A percentile compares a stretch with the other conserved stretches of the same genome.
These are phyloP conservation scores for Neofusicoccum parvum DNA, from an alignment of 2,329 filamentous ascomycete genomes.

Conservation along the genomic window DNA sequence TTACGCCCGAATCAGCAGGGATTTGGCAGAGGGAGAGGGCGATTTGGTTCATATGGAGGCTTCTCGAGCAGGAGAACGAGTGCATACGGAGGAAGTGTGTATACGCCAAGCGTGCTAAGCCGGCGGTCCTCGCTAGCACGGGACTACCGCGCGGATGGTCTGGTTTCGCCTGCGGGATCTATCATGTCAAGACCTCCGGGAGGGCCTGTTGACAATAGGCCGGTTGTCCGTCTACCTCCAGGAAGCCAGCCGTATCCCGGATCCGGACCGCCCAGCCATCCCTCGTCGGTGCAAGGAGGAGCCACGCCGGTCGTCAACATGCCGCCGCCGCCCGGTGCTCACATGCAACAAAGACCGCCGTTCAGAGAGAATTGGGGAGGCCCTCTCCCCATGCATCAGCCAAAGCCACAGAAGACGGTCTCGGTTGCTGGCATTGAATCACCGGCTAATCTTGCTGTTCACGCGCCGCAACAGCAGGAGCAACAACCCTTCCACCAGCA, in stretches of 20 bases:
- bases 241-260: constrained; percentile 38
- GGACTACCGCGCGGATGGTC: constrained; percentile 68
- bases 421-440: constrained; percentile 92
- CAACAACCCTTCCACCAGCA: constrained; percentile 94
- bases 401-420: constrained; percentile 89
- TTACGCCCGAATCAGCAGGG: constrained; percentile 90
- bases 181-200: constrained; percentile 68
- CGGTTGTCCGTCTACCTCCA: constrained; percentile 82
- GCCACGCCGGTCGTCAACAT: constrained; percentile 54
- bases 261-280: constrained; percentile 19
- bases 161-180: constrained; percentile 80
- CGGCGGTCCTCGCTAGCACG: constrained; percentile 78
- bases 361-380: constrained; percentile 63
- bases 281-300: constrained; percentile 29
- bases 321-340: constrained; percentile 55
- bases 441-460: constrained; percentile 64
- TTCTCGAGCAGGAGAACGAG: constrained; percentile 78
- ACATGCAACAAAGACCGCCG: constrained; percentile 56
- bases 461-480: constrained; percentile 64
- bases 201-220: constrained; percentile 64
- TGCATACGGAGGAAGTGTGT: constrained; percentile 76
- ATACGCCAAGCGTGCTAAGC: constrained; percentile 85
- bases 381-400: constrained; percentile 83
- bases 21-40: constrained; percentile 66
- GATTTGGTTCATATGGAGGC: constrained; percentile 68